Base-by-base conservation (phyloP, 2,329 filamentous ascomycete genomes). In the Microdochium trichocladiopsis region DNA sequence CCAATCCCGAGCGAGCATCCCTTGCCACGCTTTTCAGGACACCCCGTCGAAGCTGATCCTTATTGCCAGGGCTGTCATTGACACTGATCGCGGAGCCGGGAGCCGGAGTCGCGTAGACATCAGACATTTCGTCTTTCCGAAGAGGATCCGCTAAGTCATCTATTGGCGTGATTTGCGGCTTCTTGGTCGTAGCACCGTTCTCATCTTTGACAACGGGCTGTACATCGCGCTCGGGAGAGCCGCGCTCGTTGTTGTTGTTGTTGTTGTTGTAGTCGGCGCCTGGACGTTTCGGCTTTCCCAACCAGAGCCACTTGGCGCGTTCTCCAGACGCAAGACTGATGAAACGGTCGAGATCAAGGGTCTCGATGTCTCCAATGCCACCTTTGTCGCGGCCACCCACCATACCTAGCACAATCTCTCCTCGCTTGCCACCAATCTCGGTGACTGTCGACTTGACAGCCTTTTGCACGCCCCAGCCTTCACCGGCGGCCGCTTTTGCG, bases 371-470 rank as follows among this genome's bases (percentile, higher is more conserved):
- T 3, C 89, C 88, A 58, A 97, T 92, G 3, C 90, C 90, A 52
- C 86, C 90, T 69, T 95, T 95, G 60, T 95, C 91, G 48, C 87
- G 84, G 24, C 88, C 84, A 37, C 86, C 88, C 5, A 96, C 91
- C 76, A 95, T 95, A n/a, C 90, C 92, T 76, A 95, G 90, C 48
- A 96, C 87, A 72, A 96, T 88, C 67, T 96, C 93, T 48, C 92
- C 92, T 51, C 93, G 87, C 66, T 96, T 96, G 14, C 94, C 93
- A 59, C 90, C 90, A 37, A 99, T 83, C 68, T 96, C 94, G 18
- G 88, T 91, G 48, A 97, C 88, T 0, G 93, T 96, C 2, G 90
- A 95, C 66, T 97, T 97, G 61, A 99, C 90, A 18, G 93, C 92
- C 62, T 90, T 87, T 50, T 91, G 89, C n/a, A 95, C 89, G 16